These are phyloP conservation scores for Asparagopsis taxiformis DNA, from an alignment of 31 red algal genomes.

Conservation along the genomic window DNA sequence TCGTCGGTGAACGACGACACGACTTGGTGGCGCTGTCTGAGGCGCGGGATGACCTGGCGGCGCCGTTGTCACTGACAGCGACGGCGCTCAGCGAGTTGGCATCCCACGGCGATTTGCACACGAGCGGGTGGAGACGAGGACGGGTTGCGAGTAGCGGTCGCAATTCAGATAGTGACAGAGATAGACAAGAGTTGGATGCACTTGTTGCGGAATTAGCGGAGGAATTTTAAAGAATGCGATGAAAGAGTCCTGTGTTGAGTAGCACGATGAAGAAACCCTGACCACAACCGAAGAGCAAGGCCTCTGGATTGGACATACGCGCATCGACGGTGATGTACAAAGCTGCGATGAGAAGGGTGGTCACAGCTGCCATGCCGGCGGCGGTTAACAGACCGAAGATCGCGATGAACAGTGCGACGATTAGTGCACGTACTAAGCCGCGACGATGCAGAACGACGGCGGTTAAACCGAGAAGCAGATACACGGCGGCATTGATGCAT, in stretches of 20 bases:
- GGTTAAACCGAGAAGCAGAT: constrained; percentile 20
- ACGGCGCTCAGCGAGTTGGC: too few species aligned
- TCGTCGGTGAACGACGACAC: too few species aligned
- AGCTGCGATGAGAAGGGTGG: constrained; percentile 46
- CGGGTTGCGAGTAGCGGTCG: too few species aligned
- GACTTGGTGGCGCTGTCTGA: too few species aligned
- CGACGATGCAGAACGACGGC: constrained; percentile 35
- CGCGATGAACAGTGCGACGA: constrained; percentile 22
- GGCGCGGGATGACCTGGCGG: too few species aligned
- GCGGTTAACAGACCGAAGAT: constrained; percentile 27
- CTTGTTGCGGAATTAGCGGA: too few species aligned
- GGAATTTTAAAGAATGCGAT: constrained; percentile 37
- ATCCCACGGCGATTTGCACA: too few species aligned
- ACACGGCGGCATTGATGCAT: constrained; percentile 16
- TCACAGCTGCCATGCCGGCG: constrained; percentile 17
- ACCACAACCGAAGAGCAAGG: constrained; percentile 32
- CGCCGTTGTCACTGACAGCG: too few species aligned
- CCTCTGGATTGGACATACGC: constrained; percentile 26
- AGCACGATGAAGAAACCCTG: constrained; percentile 44
- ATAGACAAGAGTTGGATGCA: too few species aligned
- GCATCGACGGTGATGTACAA: constrained; percentile 30
- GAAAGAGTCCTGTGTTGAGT: constrained; percentile 44
- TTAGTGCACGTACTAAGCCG: constrained; percentile 5
- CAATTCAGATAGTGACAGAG: too few species aligned
- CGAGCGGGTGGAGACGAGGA: too few species aligned